phyloP scores from a whole-genome alignment of 2,329 filamentous ascomycete species.

The Bipolaris victoriae region DNA sequence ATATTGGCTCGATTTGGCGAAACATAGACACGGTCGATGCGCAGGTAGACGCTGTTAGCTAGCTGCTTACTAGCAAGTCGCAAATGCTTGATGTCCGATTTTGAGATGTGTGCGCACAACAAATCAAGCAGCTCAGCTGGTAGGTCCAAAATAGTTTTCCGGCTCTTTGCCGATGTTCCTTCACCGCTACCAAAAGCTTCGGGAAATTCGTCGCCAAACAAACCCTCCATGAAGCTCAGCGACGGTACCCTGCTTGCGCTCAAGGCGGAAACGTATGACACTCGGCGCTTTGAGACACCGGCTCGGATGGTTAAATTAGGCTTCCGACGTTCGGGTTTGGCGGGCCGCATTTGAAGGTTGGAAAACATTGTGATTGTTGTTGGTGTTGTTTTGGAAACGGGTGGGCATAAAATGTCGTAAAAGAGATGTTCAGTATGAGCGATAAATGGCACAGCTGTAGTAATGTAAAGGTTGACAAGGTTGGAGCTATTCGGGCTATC shows the following conservation, averaged over 20 bases:
- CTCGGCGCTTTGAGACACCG: conserved; percentile 30
- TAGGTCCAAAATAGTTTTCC: conserved; percentile 27
- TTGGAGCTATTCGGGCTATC: not conserved
- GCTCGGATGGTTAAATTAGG: conserved; percentile 31
- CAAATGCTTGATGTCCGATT: conserved; percentile 30
- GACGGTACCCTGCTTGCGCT: conserved; percentile 30
- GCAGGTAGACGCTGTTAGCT: conserved; percentile 30
- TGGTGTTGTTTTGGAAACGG: not conserved
- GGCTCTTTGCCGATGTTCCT: conserved; percentile 16
- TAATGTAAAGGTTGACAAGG: not conserved
- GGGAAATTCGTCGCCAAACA: conserved; percentile 37
- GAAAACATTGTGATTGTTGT: conserved; percentile 18
- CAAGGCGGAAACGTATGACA: conserved; percentile 22
- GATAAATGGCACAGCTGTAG: not conserved
- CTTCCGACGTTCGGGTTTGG: conserved; percentile 29
- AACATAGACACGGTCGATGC: conserved; percentile 49
- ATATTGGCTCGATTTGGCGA: conserved; percentile 52
- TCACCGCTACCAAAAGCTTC: conserved; percentile 24
- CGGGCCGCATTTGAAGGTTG: conserved; percentile 28
- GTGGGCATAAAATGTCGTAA: not conserved
- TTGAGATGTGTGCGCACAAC: conserved; percentile 23
- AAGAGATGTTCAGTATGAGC: not conserved
- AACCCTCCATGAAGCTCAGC: conserved; percentile 30
- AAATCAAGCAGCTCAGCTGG: conserved; percentile 28
- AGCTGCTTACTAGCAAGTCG: conserved; percentile 26